These are phyloP conservation scores for Saposhnikovia divaricata DNA, from an alignment of 129 eudicot genomes.

Conservation along the genomic window DNA sequence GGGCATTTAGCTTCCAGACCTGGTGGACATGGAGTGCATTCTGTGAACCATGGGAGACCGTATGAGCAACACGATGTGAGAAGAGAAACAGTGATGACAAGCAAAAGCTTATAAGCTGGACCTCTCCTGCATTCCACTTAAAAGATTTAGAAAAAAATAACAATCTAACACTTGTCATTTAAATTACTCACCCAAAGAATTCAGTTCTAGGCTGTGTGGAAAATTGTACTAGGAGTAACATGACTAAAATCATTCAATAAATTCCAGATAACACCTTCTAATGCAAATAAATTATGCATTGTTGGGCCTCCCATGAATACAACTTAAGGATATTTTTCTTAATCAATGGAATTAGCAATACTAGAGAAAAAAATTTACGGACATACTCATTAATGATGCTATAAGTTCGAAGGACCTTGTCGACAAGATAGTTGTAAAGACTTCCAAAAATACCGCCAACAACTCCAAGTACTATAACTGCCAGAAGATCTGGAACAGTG, in stretches of 20 bases:
- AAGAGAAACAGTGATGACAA: constrained; percentile 55
- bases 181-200: not conserved
- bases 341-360: not conserved
- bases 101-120: constrained; percentile 52
- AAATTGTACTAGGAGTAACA: not conserved
- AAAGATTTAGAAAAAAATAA: not conserved
- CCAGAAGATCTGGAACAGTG: constrained; percentile 58
- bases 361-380: not conserved
- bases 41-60: constrained; percentile 81
- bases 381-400: constrained; percentile 78
- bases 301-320: not conserved
- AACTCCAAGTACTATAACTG: constrained; percentile 65
- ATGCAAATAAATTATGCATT: not conserved
- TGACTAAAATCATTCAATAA: not conserved
- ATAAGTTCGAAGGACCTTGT: constrained; percentile 75
- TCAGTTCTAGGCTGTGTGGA: not conserved
- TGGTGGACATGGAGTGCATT: constrained; percentile 68
- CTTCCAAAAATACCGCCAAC: constrained; percentile 82
- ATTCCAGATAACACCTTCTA: not conserved
- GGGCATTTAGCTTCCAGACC: constrained; percentile 51
- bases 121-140: constrained; percentile 60
- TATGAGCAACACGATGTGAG: constrained; percentile 79
- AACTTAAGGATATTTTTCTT: not conserved
- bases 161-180: not conserved
- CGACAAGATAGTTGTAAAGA: constrained; percentile 77